Evolutionary conservation across 257 asterid species (phyloP).

Genomic region (Gynochthodes officinalis): DNA sequence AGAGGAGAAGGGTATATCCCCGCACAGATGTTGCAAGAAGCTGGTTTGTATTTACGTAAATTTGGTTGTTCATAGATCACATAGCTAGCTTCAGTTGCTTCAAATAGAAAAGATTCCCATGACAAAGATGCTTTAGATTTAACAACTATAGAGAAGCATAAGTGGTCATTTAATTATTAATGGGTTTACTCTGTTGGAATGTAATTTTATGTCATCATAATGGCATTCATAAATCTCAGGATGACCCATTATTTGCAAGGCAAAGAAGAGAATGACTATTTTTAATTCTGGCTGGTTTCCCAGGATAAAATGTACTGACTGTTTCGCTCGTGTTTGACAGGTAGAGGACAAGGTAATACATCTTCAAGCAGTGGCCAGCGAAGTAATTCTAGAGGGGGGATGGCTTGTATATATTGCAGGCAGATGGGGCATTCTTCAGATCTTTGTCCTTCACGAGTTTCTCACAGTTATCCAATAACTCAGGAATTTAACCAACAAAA

Average conservation of each 20-base stretch:
- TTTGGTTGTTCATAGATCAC: neutral
- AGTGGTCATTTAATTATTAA: neutral
- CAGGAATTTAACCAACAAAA: conserved; percentile 44
- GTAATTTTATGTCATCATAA: neutral
- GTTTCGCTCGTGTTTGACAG: conserved; percentile 36
- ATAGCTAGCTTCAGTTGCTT: neutral
- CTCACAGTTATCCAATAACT: conserved; percentile 42
- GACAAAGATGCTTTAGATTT: neutral
- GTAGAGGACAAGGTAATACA: conserved; percentile 69
- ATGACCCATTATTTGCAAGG: neutral
- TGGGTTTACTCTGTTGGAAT: neutral
- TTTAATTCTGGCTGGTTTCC: conserved; percentile 8
- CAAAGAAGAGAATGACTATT: neutral
- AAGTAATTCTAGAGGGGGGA: conserved; percentile 52
- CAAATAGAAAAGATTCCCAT: neutral
- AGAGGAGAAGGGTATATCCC: neutral
- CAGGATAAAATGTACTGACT: conserved; percentile 12
- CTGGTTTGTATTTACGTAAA: neutral
- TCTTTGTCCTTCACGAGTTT: conserved; percentile 43
- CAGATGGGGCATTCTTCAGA: conserved; percentile 61
- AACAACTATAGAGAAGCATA: neutral
- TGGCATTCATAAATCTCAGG: neutral
- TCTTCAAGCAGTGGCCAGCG: conserved; percentile 50
- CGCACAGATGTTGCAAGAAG: neutral
- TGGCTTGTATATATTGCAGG: conserved; percentile 47